These are phyloP conservation scores for Astathelohania contejeani DNA, from an alignment of 371 early-diverging fungal species.

Conservation along the genomic window DNA sequence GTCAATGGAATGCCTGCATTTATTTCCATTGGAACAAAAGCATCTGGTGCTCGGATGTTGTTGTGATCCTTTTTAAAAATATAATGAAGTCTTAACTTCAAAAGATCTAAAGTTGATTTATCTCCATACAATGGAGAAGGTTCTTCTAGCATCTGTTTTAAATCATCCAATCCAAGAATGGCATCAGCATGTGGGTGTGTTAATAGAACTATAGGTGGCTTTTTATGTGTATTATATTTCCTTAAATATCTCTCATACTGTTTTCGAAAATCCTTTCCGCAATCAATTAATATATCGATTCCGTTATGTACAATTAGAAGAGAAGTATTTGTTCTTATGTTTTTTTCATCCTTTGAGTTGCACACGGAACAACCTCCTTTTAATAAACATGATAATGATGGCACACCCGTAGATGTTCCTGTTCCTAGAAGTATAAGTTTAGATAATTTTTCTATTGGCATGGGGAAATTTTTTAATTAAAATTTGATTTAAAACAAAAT, in stretches of 20 bases:
- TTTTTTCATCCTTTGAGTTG: neutral
- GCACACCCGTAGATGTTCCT: constrained; percentile 1
- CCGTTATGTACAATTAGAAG: neutral
- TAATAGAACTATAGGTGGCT: neutral
- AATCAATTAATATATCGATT: neutral
- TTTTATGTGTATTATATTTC: neutral
- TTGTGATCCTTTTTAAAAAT: neutral
- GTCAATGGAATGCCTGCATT: too few species aligned
- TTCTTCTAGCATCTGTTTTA: neutral
- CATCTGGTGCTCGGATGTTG: neutral
- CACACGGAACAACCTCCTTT: neutral
- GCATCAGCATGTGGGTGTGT: constrained; percentile 1
- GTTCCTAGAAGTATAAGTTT: constrained; percentile 1
- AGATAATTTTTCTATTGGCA: too few species aligned
- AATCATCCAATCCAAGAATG: neutral
- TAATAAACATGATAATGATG: neutral
- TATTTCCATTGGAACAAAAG: neutral
- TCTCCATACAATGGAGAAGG: neutral
- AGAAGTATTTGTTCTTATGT: neutral
- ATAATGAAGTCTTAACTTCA: neutral
- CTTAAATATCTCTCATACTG: constrained; percentile 1
- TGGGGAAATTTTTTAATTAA: too few species aligned
- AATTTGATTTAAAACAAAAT: too few species aligned
- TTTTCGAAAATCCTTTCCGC: neutral
- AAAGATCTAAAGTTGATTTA: neutral